Evolutionary conservation across 352 stramenopile genomes (phyloP).

Genomic region (Phytophthora chlamydospora): DNA sequence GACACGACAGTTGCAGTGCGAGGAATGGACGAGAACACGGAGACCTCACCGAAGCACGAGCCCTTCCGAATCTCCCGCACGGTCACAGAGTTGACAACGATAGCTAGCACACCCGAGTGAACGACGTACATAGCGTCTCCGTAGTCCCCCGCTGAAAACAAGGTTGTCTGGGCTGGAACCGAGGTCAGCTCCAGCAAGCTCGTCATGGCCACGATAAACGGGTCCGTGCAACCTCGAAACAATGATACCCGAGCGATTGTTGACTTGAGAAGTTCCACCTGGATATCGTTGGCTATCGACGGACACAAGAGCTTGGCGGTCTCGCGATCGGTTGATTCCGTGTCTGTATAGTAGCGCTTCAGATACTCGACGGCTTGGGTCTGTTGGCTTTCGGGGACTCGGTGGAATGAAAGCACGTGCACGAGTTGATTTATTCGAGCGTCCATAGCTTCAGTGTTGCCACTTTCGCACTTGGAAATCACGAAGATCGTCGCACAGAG

Average conservation of each 20-base stretch:
- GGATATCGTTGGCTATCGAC: conserved; percentile 68
- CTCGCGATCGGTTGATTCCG: conserved; percentile 62
- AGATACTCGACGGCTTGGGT: conserved; percentile 64
- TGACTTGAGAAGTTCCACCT: conserved; percentile 61
- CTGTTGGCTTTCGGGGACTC: conserved; percentile 54
- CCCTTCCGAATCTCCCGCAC: conserved; percentile 67
- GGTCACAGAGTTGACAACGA: conserved; percentile 50
- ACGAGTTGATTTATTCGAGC: conserved; percentile 69
- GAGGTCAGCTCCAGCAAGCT: conserved; percentile 59
- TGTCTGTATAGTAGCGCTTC: conserved; percentile 53
- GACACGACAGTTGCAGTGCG: conserved; percentile 56
- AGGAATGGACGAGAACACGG: conserved; percentile 54
- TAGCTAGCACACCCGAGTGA: conserved; percentile 60
- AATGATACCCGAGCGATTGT: conserved; percentile 50
- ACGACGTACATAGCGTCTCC: conserved; percentile 76
- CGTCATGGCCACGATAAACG: conserved; percentile 56
- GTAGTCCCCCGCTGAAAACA: conserved; percentile 54
- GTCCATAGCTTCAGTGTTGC: conserved; percentile 53
- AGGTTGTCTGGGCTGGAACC: conserved; percentile 47
- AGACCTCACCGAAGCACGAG: conserved; percentile 64
- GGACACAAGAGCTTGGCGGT: conserved; percentile 63
- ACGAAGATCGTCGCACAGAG: conserved; percentile 76
- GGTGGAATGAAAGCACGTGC: conserved; percentile 65
- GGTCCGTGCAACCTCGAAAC: conserved; percentile 50
- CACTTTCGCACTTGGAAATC: conserved; percentile 72